Evolutionary conservation across 495 filamentous ascomycete species (phyloP).

Genomic region (Recurvomyces mirabilis): DNA sequence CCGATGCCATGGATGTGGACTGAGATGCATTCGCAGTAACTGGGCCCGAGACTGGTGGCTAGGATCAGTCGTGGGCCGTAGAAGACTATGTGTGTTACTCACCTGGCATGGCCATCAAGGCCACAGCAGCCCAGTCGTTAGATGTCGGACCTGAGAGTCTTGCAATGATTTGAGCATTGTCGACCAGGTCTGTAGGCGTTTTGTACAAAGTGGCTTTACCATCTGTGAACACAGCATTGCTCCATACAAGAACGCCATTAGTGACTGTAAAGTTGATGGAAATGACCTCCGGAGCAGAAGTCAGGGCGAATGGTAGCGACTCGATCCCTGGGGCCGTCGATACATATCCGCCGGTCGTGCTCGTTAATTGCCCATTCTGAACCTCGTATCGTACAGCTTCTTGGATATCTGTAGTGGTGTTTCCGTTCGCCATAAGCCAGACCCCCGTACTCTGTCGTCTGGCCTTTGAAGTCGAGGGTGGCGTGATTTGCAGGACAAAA

Average conservation of each 20-base stretch:
- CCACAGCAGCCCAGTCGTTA: slow-evolving; percentile 7
- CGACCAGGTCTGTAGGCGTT: background rate
- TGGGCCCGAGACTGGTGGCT: background rate
- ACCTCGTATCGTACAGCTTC: slow-evolving; percentile 16
- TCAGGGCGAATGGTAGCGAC: slow-evolving; percentile 9
- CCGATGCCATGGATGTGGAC: background rate
- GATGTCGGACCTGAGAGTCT: slow-evolving; percentile 10
- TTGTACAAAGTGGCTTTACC: slow-evolving; percentile 18
- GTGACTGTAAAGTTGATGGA: slow-evolving; percentile 12
- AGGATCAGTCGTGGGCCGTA: background rate
- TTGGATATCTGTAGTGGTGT: slow-evolving; percentile 17
- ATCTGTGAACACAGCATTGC: slow-evolving; percentile 16
- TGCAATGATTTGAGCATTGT: slow-evolving; percentile 15
- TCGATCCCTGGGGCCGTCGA: slow-evolving; percentile 1
- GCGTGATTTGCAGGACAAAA: slow-evolving; percentile 14
- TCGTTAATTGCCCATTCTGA: slow-evolving; percentile 9
- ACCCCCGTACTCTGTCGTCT: slow-evolving; percentile 3
- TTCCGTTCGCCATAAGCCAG: slow-evolving; percentile 19
- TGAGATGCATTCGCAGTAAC: background rate
- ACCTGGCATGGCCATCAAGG: slow-evolving; percentile 8
- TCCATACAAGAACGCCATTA: slow-evolving; percentile 11
- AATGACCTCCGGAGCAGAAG: slow-evolving; percentile 1
- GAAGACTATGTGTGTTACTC: background rate
- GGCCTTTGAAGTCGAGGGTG: background rate
- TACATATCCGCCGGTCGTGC: slow-evolving; percentile 4